A percentile compares a stretch with the other conserved stretches of the same genome.
phyloP scores from a whole-genome alignment of 1,139 yeast species.

The Arxiozyma slooffiae region DNA sequence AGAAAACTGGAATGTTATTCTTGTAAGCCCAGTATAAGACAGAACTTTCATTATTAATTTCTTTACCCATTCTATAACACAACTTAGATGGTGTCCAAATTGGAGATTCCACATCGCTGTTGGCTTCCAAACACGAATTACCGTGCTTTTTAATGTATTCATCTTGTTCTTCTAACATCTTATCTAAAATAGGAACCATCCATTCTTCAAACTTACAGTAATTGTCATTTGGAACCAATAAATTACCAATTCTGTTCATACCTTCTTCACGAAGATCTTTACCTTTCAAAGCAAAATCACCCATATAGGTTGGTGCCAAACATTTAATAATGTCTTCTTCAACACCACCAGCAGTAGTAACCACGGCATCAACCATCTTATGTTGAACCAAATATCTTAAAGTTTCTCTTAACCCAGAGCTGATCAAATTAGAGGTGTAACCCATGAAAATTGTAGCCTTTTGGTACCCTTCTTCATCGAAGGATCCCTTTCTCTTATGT shows the following conservation, averaged over 20 bases:
- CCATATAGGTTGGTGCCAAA: slow-evolving; percentile 89
- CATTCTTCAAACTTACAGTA: slow-evolving; percentile 96
- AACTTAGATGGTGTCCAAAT: slow-evolving; percentile 91
- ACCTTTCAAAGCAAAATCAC: slow-evolving; percentile 80
- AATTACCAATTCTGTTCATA: slow-evolving; percentile 92
- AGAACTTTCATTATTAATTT: slow-evolving; percentile 86
- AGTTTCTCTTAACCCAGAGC: slow-evolving; percentile 89
- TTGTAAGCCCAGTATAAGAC: slow-evolving; percentile 97
- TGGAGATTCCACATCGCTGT: slow-evolving; percentile 38
- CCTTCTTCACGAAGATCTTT: slow-evolving; percentile 82
- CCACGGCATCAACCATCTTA: slow-evolving; percentile 89
- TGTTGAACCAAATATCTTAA: slow-evolving; percentile 81
- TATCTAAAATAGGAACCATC: slow-evolving; percentile 89
- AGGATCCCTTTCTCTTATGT: slow-evolving; percentile 61
- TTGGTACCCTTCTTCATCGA: slow-evolving; percentile 73
- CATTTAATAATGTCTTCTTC: slow-evolving; percentile 96
- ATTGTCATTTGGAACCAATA: slow-evolving; percentile 94
- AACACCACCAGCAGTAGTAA: slow-evolving; percentile 93
- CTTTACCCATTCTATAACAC: slow-evolving; percentile 88
- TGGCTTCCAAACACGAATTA: slow-evolving; percentile 44
- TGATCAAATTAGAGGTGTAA: slow-evolving; percentile 90
- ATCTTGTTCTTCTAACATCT: slow-evolving; percentile 81
- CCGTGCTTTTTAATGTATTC: slow-evolving; percentile 45
- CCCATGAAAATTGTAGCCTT: slow-evolving; percentile 90
- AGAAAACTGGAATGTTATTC: slow-evolving; percentile 88